These are phyloP conservation scores for Nicotiana rustica DNA, from an alignment of 305 asterid genomes.

Conservation along the genomic window DNA sequence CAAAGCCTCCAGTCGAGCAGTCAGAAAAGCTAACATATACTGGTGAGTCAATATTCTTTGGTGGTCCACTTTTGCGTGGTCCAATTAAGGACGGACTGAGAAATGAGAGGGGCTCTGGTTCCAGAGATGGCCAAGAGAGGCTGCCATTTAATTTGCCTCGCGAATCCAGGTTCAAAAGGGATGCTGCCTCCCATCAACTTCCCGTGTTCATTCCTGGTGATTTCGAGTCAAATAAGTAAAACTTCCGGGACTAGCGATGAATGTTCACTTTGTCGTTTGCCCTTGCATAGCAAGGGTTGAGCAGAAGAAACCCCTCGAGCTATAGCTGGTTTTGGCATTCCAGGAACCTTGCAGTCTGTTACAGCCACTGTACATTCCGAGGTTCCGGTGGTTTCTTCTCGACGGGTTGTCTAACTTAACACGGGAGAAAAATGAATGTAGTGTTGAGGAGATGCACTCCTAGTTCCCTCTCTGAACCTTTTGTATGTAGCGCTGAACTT, in stretches of 20 bases:
- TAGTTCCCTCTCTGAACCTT: constrained; percentile 12
- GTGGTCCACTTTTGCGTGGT: constrained; percentile 88
- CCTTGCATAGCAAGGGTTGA: constrained; percentile 23
- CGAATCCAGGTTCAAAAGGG: constrained; percentile 79
- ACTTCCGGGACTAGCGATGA: constrained; percentile 25
- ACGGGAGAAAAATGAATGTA: constrained; percentile 24
- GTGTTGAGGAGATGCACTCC: constrained; percentile 21
- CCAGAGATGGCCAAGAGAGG: constrained; percentile 58
- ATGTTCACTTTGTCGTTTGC: constrained; percentile 27
- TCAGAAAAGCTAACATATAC: constrained; percentile 75
- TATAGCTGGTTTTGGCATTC: constrained; percentile 41
- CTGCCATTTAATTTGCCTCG: constrained; percentile 50
- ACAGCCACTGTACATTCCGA: constrained; percentile 31
- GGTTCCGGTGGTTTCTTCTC: constrained; percentile 73
- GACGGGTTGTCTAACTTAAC: constrained; percentile 30
- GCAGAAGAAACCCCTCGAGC: constrained; percentile 52
- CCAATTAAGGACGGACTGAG: constrained; percentile 59
- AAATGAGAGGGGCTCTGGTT: constrained; percentile 56
- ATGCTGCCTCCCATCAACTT: constrained; percentile 83
- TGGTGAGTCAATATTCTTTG: constrained; percentile 91
- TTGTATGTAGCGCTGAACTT: constrained; percentile 10
- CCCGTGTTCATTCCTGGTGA: constrained; percentile 88
- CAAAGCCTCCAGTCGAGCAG: constrained; percentile 54
- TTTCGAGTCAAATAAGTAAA: constrained; percentile 58
- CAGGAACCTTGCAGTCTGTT: constrained; percentile 60